Percentiles rank a stretch among this genome's conserved stretches.
Evolutionary conservation across 202 grass and related monocot genomes (phyloP).

Genomic region (Setaria viridis): DNA sequence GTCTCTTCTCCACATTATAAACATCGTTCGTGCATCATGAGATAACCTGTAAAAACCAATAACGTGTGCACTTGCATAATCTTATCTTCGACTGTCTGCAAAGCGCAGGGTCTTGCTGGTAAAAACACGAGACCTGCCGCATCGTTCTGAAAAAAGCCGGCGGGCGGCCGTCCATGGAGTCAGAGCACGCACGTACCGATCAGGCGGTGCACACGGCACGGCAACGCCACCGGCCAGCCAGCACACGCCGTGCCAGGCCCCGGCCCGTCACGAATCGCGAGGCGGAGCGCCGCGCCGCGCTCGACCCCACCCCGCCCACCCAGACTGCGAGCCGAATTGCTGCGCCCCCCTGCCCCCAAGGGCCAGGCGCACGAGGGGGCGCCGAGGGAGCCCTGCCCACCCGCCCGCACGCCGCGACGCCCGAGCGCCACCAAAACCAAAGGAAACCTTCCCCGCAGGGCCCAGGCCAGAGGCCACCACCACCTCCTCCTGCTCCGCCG

Average conservation of each 20-base stretch:
- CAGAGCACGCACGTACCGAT: constrained; percentile 5
- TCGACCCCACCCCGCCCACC: background rate
- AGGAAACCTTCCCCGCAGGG: background rate
- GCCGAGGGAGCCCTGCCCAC: background rate
- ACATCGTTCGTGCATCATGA: too few species aligned
- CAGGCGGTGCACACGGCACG: constrained; percentile 37
- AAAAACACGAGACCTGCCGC: background rate
- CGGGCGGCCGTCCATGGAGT: background rate
- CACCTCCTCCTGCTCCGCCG: background rate
- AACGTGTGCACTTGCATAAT: too few species aligned
- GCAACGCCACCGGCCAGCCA: constrained; percentile 12
- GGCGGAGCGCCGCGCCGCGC: background rate
- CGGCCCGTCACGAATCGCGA: constrained; percentile 29
- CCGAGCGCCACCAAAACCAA: background rate
- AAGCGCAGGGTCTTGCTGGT: background rate
- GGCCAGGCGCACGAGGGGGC: constrained; percentile 14
- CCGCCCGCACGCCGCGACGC: constrained; percentile 7
- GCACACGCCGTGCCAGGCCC: constrained; percentile 16
- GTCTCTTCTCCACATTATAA: too few species aligned
- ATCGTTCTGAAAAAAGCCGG: background rate
- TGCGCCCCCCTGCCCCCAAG: background rate
- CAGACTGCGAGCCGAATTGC: constrained; percentile 45
- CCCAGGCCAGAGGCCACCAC: background rate
- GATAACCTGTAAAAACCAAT: too few species aligned
- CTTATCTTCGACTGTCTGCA: too few species aligned